A percentile compares a stretch with the other conserved stretches of the same genome.
These are phyloP conservation scores for Saturnispora quitensis DNA, from an alignment of 805 yeast genomes.

Conservation along the genomic window DNA sequence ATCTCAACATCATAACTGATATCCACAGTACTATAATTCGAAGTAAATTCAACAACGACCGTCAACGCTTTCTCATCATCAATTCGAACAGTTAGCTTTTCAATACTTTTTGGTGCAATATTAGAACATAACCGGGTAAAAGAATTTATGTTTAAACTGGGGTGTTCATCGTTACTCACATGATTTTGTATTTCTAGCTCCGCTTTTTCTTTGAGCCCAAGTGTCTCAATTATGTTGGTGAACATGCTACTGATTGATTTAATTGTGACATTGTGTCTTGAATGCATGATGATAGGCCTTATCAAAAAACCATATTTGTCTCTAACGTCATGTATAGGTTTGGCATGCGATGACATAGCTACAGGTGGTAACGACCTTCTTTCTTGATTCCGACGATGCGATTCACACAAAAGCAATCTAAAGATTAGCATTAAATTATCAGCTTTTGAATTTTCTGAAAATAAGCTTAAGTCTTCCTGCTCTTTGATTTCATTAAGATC, in stretches of 20 bases:
- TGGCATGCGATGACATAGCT: slow-evolving; percentile 26
- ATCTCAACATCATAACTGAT: slow-evolving; percentile 12
- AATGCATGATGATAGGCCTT: slow-evolving; percentile 50
- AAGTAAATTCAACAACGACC: slow-evolving; percentile 11
- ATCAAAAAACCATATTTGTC: slow-evolving; percentile 31
- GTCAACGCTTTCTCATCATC: not conserved
- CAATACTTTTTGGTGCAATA: slow-evolving; percentile 16
- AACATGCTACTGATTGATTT: slow-evolving; percentile 25
- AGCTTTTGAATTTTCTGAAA: slow-evolving; percentile 34
- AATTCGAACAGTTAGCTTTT: not conserved
- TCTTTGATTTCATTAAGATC: not conserved
- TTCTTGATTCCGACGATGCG: slow-evolving; percentile 39
- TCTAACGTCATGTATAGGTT: slow-evolving; percentile 12
- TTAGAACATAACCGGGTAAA: slow-evolving; percentile 17
- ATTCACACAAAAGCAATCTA: slow-evolving; percentile 52
- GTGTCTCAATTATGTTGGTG: slow-evolving; percentile 11
- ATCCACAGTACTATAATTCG: slow-evolving; percentile 12
- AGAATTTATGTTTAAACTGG: slow-evolving; percentile 11
- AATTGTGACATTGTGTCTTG: slow-evolving; percentile 42
- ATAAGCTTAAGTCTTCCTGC: slow-evolving; percentile 9
- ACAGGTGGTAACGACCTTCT: slow-evolving; percentile 40
- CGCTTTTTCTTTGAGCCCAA: slow-evolving; percentile 17
- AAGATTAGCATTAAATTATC: slow-evolving; percentile 44
- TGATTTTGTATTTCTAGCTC: slow-evolving; percentile 8
- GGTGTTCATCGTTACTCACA: not conserved